Percentiles rank a stretch among this genome's conserved stretches.
phyloP scores from a whole-genome alignment of 768 basidiomycete genomes.

The Tricholoma flavovirens region DNA sequence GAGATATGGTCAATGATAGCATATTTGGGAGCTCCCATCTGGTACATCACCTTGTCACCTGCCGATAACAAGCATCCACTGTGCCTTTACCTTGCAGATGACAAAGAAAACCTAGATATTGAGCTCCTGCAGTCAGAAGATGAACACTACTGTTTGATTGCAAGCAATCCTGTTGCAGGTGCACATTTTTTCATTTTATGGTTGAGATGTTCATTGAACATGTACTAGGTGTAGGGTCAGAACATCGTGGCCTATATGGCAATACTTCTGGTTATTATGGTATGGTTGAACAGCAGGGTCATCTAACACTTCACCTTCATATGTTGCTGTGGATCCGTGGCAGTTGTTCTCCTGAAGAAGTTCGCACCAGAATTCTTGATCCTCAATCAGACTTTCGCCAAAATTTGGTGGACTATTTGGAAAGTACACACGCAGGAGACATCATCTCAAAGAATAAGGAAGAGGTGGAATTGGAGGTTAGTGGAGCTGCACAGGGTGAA shows the following conservation, averaged over 20 bases:
- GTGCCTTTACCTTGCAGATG: not conserved
- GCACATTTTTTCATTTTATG: too few relatives aligned
- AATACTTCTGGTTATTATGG: constrained; percentile 1
- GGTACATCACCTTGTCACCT: constrained; percentile 30
- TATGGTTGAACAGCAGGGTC: constrained; percentile 28
- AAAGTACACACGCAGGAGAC: constrained; percentile 25
- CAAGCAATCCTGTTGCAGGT: too few relatives aligned
- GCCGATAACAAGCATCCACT: constrained; percentile 1
- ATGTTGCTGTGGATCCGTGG: constrained; percentile 30
- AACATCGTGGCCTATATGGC: not conserved
- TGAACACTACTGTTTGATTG: too few relatives aligned
- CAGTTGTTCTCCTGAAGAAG: constrained; percentile 22
- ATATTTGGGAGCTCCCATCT: constrained; percentile 23
- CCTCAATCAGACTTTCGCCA: constrained; percentile 15
- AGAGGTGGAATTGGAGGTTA: not conserved
- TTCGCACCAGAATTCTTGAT: constrained; percentile 20
- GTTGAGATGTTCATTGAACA: constrained; percentile 2
- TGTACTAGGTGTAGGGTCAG: not conserved
- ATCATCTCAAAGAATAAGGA: not conserved
- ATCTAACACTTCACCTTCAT: constrained; percentile 15
- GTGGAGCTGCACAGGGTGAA: too few relatives aligned
- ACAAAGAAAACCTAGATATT: not conserved
- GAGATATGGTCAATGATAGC: constrained; percentile 17
- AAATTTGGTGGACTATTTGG: constrained; percentile 25
- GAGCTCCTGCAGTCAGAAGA: not conserved